These are phyloP conservation scores for Pichia sp. DNA, from an alignment of 1,139 yeast species.

Conservation along the genomic window DNA sequence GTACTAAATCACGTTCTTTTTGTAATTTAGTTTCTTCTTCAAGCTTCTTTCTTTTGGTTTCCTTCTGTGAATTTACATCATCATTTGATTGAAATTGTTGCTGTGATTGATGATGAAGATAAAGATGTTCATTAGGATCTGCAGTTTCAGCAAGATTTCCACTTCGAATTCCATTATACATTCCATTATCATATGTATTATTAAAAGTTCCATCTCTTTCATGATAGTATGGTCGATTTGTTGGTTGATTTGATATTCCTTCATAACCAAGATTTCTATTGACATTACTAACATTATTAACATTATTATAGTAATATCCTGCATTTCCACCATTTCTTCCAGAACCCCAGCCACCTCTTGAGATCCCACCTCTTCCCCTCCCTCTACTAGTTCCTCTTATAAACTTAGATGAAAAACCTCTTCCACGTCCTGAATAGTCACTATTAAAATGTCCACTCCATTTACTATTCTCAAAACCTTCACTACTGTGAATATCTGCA, in stretches of 20 bases:
- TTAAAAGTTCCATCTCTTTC: not conserved
- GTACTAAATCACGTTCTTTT: slow-evolving; percentile 1
- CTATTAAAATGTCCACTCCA: not conserved
- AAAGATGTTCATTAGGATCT: not conserved
- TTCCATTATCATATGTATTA: not conserved
- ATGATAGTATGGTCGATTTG: not conserved
- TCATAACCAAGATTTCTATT: not conserved
- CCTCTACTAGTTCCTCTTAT: slow-evolving; percentile 14
- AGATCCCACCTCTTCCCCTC: slow-evolving; percentile 8
- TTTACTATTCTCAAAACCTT: not conserved
- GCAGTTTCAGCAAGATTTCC: not conserved
- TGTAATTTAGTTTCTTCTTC: slow-evolving; percentile 1
- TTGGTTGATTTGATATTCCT: not conserved
- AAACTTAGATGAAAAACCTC: not conserved
- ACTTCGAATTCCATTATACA: not conserved
- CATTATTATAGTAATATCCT: not conserved
- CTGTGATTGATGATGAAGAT: not conserved
- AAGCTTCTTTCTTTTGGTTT: not conserved
- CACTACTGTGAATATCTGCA: not conserved
- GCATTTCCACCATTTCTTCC: slow-evolving; percentile 1
- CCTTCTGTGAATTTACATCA: not conserved
- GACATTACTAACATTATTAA: not conserved
- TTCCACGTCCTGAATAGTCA: not conserved
- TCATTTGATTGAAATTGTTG: not conserved
- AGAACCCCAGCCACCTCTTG: slow-evolving; percentile 2